Conservation (phyloP, 345 rosid genomes). For the Boechera retrofracta region DNA sequence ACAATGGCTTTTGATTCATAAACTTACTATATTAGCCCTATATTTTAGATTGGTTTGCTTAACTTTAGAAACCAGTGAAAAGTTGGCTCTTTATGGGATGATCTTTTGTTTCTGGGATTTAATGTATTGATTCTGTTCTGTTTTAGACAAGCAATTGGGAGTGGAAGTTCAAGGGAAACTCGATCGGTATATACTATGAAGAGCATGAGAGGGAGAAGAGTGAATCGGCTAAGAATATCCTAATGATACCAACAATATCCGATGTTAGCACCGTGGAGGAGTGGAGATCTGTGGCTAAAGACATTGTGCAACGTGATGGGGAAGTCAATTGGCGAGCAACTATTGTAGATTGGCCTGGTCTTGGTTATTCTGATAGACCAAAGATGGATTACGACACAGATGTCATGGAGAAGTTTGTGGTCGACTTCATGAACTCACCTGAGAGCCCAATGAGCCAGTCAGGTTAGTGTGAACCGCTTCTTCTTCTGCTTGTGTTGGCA, state of each 20-base stretch:
- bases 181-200: conserved; percentile 70
- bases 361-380: conserved; percentile 80
- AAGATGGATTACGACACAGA: conserved; percentile 86
- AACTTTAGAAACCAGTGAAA: conserved; percentile 7
- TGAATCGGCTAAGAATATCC: conserved; percentile 63
- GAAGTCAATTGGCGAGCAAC: conserved; percentile 71
- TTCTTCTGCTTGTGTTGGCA: not conserved
- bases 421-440: conserved; percentile 74
- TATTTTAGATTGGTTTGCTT: not conserved
- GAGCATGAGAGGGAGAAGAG: conserved; percentile 61
- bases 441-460: conserved; percentile 67
- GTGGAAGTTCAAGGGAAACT: conserved; percentile 77
- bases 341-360: conserved; percentile 94
- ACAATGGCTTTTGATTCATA: not conserved
- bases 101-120: conserved; percentile 19
- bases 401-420: conserved; percentile 85
- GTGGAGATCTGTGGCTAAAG: conserved; percentile 87
- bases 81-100: conserved; percentile 6
- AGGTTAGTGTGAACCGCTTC: conserved; percentile 47
- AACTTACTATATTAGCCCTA: not conserved
- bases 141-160: conserved; percentile 67
- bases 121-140: conserved; percentile 14
- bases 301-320: conserved; percentile 60
- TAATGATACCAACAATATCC: conserved; percentile 90
- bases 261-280: conserved; percentile 97